Evolutionary conservation across 2,329 filamentous ascomycete species (phyloP).

Genomic region (Diaporthe sp.): DNA sequence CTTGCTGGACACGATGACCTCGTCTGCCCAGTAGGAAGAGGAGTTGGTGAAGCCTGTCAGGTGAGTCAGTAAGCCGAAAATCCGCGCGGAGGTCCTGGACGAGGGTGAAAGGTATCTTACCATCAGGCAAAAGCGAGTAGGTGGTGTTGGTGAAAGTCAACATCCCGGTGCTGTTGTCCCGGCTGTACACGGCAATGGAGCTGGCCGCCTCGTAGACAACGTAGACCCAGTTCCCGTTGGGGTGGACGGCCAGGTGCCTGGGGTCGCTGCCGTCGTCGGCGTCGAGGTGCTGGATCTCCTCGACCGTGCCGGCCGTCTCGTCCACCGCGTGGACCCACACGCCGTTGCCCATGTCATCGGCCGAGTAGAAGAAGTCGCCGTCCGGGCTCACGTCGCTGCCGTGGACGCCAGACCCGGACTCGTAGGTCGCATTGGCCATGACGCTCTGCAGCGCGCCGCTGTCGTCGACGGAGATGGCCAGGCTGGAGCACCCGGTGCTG

Average conservation of each 20-base stretch:
- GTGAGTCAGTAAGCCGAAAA: not conserved
- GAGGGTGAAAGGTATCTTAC: conserved; percentile 30
- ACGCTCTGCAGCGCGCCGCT: conserved; percentile 39
- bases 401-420: conserved; percentile 46
- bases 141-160: conserved; percentile 36
- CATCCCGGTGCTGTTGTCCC: conserved; percentile 43
- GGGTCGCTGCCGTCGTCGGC: conserved; percentile 44
- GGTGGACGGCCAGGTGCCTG: conserved; percentile 48
- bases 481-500: conserved; percentile 42
- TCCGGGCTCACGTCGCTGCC: conserved; percentile 44
- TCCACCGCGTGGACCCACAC: conserved; percentile 49
- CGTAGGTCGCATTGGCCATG: conserved; percentile 43
- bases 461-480: conserved; percentile 45
- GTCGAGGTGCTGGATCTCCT: conserved; percentile 43
- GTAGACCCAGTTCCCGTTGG: conserved; percentile 47
- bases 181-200: conserved; percentile 45
- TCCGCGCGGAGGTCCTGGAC: accelerated
- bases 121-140: conserved; percentile 41
- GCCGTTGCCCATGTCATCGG: conserved; percentile 50
- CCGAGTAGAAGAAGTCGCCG: conserved; percentile 48
- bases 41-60: conserved; percentile 41
- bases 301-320: conserved; percentile 41
- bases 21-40: conserved; percentile 46
- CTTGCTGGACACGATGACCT: conserved; percentile 23
- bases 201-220: conserved; percentile 48